phyloP scores from a whole-genome alignment of 192 early-diverging fungal species.

The Backusella parvicylindrica region DNA sequence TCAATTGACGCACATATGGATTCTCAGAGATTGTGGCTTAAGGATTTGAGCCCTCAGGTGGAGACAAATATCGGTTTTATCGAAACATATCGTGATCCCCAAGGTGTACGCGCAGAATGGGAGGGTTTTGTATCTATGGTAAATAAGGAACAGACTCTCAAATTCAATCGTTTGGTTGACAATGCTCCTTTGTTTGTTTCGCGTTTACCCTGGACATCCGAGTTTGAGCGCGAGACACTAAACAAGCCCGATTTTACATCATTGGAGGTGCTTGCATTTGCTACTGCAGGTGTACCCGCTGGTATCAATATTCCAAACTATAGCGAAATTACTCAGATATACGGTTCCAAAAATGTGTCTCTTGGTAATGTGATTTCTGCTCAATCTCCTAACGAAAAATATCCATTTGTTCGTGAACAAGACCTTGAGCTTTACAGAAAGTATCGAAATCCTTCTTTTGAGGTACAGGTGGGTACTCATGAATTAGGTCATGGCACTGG shows the following conservation, averaged over 20 bases:
- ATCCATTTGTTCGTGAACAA: slow-evolving; percentile 45
- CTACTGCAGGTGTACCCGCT: slow-evolving; percentile 45
- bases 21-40: slow-evolving; percentile 52
- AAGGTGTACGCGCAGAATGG: slow-evolving; percentile 61
- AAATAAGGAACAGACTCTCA: slow-evolving; percentile 56
- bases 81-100: slow-evolving; percentile 61
- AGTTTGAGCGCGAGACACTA: slow-evolving; percentile 48
- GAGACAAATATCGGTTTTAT: slow-evolving; percentile 63
- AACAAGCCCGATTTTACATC: slow-evolving; percentile 58
- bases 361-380: slow-evolving; percentile 56
- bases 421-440: slow-evolving; percentile 44
- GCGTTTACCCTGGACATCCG: slow-evolving; percentile 48
- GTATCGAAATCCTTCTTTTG: slow-evolving; percentile 42
- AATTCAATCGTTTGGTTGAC: slow-evolving; percentile 55
- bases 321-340: slow-evolving; percentile 34
- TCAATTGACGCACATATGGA: slow-evolving; percentile 60
- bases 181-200: slow-evolving; percentile 43
- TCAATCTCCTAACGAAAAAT: slow-evolving; percentile 43
- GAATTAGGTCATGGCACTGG: slow-evolving; percentile 63
- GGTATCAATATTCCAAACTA: slow-evolving; percentile 52
- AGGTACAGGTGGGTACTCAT: slow-evolving; percentile 61
- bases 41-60: slow-evolving; percentile 54
- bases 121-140: slow-evolving; percentile 64
- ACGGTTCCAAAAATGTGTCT: slow-evolving; percentile 63
- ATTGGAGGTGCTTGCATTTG: slow-evolving; percentile 56